Percentiles rank a stretch among this genome's conserved stretches.
Conservation (phyloP, 352 stramenopile species). For the Phytophthora aleatoria region DNA sequence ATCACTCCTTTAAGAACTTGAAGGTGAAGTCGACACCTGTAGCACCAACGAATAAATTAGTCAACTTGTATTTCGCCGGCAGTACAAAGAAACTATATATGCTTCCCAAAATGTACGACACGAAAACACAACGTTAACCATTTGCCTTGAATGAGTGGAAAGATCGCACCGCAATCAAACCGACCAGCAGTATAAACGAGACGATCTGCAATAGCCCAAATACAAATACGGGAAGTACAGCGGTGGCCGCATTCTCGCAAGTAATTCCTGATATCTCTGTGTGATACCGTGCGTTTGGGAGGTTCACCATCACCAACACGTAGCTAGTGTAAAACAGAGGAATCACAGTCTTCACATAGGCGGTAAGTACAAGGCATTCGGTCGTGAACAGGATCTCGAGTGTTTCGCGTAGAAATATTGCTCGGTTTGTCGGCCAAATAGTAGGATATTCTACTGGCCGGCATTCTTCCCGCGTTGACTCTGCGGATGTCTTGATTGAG, state of each 20-base stretch:
- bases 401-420: too few species aligned
- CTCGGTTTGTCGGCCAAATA: too few species aligned
- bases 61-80: too few species aligned
- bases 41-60: too few species aligned
- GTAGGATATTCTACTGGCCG: too few species aligned
- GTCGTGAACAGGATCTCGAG: not conserved
- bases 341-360: conserved; percentile 1
- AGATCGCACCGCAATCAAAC: not conserved
- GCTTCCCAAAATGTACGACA: not conserved
- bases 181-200: not conserved
- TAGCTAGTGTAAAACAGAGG: conserved; percentile 1
- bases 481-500: too few species aligned
- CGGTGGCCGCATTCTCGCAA: not conserved
- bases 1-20: too few species aligned
- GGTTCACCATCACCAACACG: not conserved
- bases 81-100: too few species aligned
- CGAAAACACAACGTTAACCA: conserved; percentile 2
- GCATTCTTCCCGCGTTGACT: too few species aligned
- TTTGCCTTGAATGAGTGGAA: conserved; percentile 2
- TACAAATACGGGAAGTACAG: not conserved
- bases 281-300: not conserved
- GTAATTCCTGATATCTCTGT: not conserved
- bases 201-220: not conserved
- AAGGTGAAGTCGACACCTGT: too few species aligned
- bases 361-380: not conserved